Evolutionary conservation across 2,329 filamentous ascomycete genomes (phyloP).

Genomic region (Clarireedia hainanense): DNA sequence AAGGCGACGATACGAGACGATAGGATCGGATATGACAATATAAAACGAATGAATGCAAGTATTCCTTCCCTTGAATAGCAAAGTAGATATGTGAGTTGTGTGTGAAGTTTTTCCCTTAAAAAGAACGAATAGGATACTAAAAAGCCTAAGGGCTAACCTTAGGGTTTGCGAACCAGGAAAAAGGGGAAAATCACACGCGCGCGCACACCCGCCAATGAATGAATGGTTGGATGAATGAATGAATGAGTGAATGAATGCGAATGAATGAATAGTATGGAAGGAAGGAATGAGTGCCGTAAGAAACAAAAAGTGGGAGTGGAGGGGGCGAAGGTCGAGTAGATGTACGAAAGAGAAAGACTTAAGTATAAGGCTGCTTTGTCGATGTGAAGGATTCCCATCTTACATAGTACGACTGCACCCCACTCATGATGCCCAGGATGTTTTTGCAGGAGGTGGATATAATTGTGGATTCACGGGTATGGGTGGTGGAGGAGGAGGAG

Average conservation of each 20-base stretch:
- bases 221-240: neutral
- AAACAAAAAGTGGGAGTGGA: neutral
- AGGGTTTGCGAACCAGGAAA: neutral
- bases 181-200: neutral
- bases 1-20: neutral
- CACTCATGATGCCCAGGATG: slow-evolving; percentile 5
- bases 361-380: neutral
- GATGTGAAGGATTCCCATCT: neutral
- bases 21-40: too few species aligned
- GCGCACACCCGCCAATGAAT: neutral
- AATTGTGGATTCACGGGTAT: too few species aligned
- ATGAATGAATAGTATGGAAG: neutral
- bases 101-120: neutral
- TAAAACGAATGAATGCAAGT: too few species aligned
- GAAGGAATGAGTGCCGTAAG: neutral
- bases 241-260: neutral
- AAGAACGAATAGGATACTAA: neutral
- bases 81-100: too few species aligned
- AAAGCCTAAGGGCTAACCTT: neutral
- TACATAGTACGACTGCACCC: neutral
- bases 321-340: neutral
- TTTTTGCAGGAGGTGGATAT: neutral
- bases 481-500: neutral
- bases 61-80: too few species aligned
- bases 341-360: neutral